Base-by-base conservation (phyloP, 2,329 filamentous ascomycete genomes). In the Trichoderma lentiforme region DNA sequence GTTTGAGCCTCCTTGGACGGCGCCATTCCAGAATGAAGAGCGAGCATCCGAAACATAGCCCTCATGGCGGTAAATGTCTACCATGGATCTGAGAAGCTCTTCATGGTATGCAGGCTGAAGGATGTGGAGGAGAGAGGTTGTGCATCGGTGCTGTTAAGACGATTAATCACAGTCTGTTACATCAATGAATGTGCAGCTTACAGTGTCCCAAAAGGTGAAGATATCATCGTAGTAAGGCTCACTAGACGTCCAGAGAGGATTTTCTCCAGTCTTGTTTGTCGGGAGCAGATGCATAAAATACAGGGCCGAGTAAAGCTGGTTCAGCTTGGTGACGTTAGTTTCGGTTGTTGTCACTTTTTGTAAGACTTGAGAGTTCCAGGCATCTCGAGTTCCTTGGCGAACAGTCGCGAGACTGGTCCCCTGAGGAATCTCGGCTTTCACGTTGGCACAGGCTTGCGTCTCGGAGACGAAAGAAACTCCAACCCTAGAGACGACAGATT, bases 211-310 rank as follows among this genome's bases (percentile, higher is more conserved):
- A 26, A 91, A 86, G 0, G 91, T 93, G 76, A 92, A 92, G 18
- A 91, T 88, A 72, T 93, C 91, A 72, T 92, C 89, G 76, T 91
- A 93, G 76, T 92, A 92, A 2, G 91, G 91, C 78, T 93, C 91
- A 0, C 77, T 75, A 1, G 88, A 90, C 1, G 81, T 78, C 91
- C 91, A 93, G 0, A 85, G 79, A 0, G 91, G 90, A 73, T 93
- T 93, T 77, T 93, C 91, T 0, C 90, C 90, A 0, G 90, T 92
- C 73, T 90, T 88, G 77, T 93, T 92, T 1, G 90, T 90, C 0
- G 91, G 91, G 43, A 92, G 86, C 12, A 93, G 79, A 72, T 89
- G 87, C 87, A 91, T 91, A 75, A 91, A 90, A 76, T 93, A 93
- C 39, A 93, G 78, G 0, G 89, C 90, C 0, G 88, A 88, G 80